Conservation (phyloP, 805 yeast species). For the Komagataella pseudopastoris region DNA sequence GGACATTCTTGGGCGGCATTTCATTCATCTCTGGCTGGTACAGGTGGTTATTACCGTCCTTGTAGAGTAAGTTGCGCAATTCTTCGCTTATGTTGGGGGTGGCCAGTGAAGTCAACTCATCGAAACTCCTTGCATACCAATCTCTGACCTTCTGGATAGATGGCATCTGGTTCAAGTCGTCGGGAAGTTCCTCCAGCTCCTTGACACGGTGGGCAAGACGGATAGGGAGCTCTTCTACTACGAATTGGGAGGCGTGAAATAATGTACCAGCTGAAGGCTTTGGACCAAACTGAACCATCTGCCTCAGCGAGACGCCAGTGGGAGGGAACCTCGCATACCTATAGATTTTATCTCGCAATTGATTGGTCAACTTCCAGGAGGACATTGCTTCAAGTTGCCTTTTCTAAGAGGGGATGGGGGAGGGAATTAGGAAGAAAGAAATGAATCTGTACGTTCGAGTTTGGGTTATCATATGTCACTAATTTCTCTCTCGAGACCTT, state of each 20-base stretch:
- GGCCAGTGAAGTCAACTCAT: constrained; percentile 57
- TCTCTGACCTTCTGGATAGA: constrained; percentile 64
- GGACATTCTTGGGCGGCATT: not conserved
- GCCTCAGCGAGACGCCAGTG: constrained; percentile 72
- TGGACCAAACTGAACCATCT: constrained; percentile 87
- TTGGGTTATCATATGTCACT: not conserved
- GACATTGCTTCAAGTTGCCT: not conserved
- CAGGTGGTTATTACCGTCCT: constrained; percentile 4
- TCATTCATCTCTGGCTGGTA: constrained; percentile 2
- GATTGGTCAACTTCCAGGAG: constrained; percentile 32
- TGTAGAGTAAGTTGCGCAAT: constrained; percentile 22
- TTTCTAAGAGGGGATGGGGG: not conserved
- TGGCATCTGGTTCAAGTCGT: constrained; percentile 59
- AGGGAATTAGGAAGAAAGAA: not conserved
- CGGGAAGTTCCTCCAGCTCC: constrained; percentile 71
- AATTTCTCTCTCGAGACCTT: not conserved
- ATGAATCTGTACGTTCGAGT: not conserved
- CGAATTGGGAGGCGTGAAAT: constrained; percentile 73
- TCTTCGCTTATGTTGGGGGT: constrained; percentile 38
- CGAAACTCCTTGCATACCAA: constrained; percentile 89
- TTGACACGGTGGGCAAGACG: constrained; percentile 76
- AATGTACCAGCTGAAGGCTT: constrained; percentile 66
- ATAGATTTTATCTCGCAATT: constrained; percentile 40
- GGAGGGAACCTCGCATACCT: constrained; percentile 65
- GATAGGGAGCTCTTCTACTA: constrained; percentile 78